Percentiles rank a stretch among this genome's conserved stretches.
Conservation (phyloP, 768 basidiomycete genomes). For the Rhodotorula kratochvilovae region DNA sequence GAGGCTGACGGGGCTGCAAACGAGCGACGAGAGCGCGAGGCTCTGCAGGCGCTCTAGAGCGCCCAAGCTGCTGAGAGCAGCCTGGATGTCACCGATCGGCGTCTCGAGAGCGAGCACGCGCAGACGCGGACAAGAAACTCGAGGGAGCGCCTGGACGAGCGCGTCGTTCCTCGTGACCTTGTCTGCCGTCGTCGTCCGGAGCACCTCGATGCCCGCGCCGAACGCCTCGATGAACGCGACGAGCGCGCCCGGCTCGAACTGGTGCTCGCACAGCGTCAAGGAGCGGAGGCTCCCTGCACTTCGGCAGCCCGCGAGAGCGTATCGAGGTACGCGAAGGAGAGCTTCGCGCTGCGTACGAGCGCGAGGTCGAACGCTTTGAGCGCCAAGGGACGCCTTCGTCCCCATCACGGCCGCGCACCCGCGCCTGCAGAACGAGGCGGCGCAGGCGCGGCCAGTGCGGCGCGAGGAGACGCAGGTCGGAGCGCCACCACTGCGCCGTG, state of each 20-base stretch:
- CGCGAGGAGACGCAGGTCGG: not conserved
- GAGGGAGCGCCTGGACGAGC: not conserved
- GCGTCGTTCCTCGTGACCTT: not conserved
- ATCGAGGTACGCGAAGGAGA: conserved; percentile 8
- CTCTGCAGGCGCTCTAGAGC: not conserved
- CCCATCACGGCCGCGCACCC: not conserved
- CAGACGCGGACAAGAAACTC: not conserved
- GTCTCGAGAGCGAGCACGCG: not conserved
- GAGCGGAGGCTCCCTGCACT: not conserved
- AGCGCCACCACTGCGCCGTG: not conserved
- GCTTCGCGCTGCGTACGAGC: not conserved
- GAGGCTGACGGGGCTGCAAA: not conserved
- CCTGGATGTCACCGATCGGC: not conserved
- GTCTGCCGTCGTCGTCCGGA: not conserved
- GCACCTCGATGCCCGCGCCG: not conserved
- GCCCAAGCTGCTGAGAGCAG: not conserved
- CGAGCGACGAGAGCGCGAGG: conserved; percentile 5
- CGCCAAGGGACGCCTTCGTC: not conserved
- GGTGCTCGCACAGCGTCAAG: conserved; percentile 16
- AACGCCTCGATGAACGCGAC: not conserved
- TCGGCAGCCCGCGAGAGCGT: not conserved
- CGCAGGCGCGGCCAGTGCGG: not conserved
- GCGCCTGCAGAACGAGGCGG: not conserved
- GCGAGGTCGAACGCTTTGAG: conserved; percentile 11
- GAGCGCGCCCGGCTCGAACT: conserved; percentile 1